A percentile compares a stretch with the other conserved stretches of the same genome.
Evolutionary conservation across 345 rosid genomes (phyloP).

Genomic region (Cochlearia excelsa): DNA sequence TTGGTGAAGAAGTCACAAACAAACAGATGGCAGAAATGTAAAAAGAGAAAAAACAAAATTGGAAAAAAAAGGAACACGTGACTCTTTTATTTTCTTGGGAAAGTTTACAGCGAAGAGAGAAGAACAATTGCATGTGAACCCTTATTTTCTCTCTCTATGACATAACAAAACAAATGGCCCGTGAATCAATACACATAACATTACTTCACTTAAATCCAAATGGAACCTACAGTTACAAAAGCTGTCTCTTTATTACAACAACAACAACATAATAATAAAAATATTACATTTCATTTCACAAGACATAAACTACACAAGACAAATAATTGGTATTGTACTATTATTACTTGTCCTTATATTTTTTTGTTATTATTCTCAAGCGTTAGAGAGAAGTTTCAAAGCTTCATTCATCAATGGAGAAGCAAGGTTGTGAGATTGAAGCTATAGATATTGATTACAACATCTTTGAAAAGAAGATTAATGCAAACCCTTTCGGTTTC

Average conservation of each 20-base stretch:
- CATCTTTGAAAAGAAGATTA: conserved; percentile 37
- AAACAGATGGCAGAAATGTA: no score
- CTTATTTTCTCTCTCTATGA: conserved; percentile 3
- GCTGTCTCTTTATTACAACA: conserved; percentile 19
- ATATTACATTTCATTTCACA: no score
- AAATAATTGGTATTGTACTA: conserved; percentile 12
- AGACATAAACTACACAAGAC: conserved; percentile 14
- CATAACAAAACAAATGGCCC: conserved; percentile 36
- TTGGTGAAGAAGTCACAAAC: background rate
- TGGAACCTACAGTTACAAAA: conserved; percentile 33
- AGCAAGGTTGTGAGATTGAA: conserved; percentile 83
- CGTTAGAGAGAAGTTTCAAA: conserved; percentile 10
- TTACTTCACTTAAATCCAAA: conserved; percentile 34
- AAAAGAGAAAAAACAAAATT: no score
- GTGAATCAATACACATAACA: conserved; percentile 29
- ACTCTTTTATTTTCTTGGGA: conserved; percentile 28
- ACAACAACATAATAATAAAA: background rate
- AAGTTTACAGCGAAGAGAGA: conserved; percentile 29
- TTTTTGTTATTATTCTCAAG: conserved; percentile 22
- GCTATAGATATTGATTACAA: conserved; percentile 67
- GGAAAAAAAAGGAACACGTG: conserved; percentile 28
- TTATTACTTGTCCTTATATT: conserved; percentile 6
- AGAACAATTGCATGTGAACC: conserved; percentile 38
- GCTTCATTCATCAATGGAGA: conserved; percentile 63
- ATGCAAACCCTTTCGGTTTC: conserved; percentile 34